Base-by-base conservation (phyloP, 2,329 filamentous ascomycete species). In the Zymoseptoria pseudotritici region DNA sequence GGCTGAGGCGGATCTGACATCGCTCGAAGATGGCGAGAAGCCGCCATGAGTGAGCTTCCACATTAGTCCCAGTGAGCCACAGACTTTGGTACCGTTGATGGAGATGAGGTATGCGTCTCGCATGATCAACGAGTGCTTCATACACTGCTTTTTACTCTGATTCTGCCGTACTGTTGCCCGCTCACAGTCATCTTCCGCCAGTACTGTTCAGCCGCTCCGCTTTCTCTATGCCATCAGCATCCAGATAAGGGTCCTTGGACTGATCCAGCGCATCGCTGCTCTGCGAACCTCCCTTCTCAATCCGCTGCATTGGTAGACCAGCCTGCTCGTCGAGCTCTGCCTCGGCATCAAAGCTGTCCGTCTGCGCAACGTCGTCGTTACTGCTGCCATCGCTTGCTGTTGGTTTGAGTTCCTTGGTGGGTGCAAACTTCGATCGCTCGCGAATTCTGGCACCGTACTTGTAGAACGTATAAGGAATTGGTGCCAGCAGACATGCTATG, bases 1-100 rank as follows among this genome's bases (percentile, higher is more conserved):
- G 56, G 74, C 76, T 1, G 81, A 83, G 53, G 65, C 63, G n/a
- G 69, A 69, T 19, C 54, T 69, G 50, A 55, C 11, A 46, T 46
- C 17, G 17, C 36, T 46, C 49, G 46, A 57, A 50, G 24, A 46
- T 56, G 36, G 50, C 53, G 21, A 21, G 49, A 51, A 57, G 46
- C 55, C 46, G n/a, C 22, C 55, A 20, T 53, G 52, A 53, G 36
- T 17, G 36, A 13, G 36, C 36, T 46, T 46, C 17, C 36, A 17
- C 13, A 46, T 29, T 29, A 9, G 8, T 29, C 26, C 26, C 26
- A n/a, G 36, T 46, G 17, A n/a, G 36, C 17, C 11, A 46, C 13
- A 46, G 36, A 46, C 5, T 46, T n/a, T 46, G 17, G 36, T 17
- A 46, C 17, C 10, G 17, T n/a, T 17, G 13, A 6, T n/a, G 36